Evolutionary conservation across 352 stramenopile species (phyloP).

Genomic region (Vaucheria bursata): DNA sequence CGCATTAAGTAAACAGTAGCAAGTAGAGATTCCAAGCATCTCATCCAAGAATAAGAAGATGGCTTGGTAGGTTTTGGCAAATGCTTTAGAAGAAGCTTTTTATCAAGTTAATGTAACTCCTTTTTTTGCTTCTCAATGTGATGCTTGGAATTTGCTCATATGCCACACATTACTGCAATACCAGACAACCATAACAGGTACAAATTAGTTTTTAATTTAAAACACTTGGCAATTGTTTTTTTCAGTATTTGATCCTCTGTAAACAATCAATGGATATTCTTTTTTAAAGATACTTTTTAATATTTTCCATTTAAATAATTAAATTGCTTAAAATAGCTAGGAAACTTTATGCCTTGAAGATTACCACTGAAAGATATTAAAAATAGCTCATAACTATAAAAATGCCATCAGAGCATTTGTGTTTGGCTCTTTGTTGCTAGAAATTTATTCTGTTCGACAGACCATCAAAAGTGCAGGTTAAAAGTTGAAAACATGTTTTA

Average conservation of each 20-base stretch:
- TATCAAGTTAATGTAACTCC: too few species aligned
- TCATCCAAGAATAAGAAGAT: too few species aligned
- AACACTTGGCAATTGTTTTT: background rate
- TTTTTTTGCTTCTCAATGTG: too few species aligned
- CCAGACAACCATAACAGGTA: too few species aligned
- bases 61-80: too few species aligned
- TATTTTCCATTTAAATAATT: background rate
- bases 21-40: too few species aligned
- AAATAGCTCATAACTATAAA: background rate
- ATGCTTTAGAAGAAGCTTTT: too few species aligned
- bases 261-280: background rate
- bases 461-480: constrained; percentile 21
- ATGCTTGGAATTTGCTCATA: too few species aligned
- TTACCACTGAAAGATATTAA: background rate
- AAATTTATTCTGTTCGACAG: constrained; percentile 17
- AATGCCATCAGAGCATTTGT: background rate
- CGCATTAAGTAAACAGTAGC: too few species aligned
- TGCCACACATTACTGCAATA: too few species aligned
- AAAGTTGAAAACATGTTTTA: constrained; percentile 20
- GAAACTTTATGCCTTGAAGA: background rate
- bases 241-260: background rate
- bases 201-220: background rate
- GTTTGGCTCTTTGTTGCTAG: constrained; percentile 16
- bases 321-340: background rate
- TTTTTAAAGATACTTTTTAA: background rate